Base-by-base conservation (phyloP, 2,329 filamentous ascomycete species). In the Juglanconis juglandina region DNA sequence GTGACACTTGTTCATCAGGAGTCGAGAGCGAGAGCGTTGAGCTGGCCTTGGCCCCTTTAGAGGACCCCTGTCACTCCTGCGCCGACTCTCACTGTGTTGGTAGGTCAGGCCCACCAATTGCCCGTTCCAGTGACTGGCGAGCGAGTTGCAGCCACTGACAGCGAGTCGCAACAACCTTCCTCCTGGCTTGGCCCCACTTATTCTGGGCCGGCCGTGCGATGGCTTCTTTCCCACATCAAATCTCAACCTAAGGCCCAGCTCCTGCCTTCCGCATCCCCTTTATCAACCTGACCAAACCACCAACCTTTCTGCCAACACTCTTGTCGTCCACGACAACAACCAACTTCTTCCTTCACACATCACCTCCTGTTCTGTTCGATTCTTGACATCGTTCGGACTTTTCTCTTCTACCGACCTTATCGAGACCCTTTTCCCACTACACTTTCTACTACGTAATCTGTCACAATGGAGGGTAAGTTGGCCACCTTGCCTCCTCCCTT, bases 381-480 rank as follows among this genome's bases (percentile, higher is more conserved):
- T 53, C 56, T 51, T 33, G 51, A 56, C 59, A 63, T 65, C 66
- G 66, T 60, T 63, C 44, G 60, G 60, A 53, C 48, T 52, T 61
- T 70, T 66, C 57, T 67, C 66, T 66, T 66, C 66, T 69, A 70
- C 61, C 60, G 46, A 63, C 65, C 58, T 62, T 66, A 68, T 66
- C 61, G 66, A 70, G 42, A 46, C 33, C 56, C 68, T 63, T 62
- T 66, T 66, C 59, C 59, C 56, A 52, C 47, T 59, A 64, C 61
- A 63, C 48, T 54, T 62, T 55, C 56, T 60, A 63, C 71, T 71
- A 74, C 72, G 66, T 74, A 78, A 81, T 77, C 77, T 74, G 74
- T 75, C 79, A 79, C 75, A 74, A 85, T 85, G 82, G 82, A 81
- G 77, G 79, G 79, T 81, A 79, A 69, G 78, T 75, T 65, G 66